phyloP scores from a whole-genome alignment of 257 asterid genomes.

The Cordia subcordata region DNA sequence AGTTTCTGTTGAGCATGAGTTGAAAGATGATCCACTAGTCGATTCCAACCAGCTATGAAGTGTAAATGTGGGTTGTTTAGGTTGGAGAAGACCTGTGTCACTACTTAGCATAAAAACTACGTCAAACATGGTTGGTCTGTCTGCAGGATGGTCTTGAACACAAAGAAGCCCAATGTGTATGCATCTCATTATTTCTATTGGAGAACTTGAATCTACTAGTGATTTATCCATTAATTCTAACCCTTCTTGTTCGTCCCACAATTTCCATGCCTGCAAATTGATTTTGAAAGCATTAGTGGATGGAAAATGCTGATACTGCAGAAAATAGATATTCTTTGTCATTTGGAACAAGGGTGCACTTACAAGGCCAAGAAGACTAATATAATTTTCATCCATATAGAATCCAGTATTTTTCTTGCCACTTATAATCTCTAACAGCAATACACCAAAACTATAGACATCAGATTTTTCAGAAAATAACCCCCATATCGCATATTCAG shows the following conservation, averaged over 20 bases:
- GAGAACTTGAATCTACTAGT: constrained; percentile 11
- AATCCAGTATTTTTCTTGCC: constrained; percentile 27
- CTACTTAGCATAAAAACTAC: constrained; percentile 31
- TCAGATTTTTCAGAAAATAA: constrained; percentile 33
- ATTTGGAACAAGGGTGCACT: too few species aligned
- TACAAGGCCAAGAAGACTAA: constrained; percentile 27
- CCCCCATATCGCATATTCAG: constrained; percentile 33
- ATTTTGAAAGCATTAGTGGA: background rate
- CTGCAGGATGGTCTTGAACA: constrained; percentile 45
- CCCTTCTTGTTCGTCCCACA: constrained; percentile 45
- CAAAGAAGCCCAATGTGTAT: constrained; percentile 51
- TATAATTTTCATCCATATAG: constrained; percentile 17
- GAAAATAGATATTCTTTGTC: too few species aligned
- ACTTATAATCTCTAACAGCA: constrained; percentile 29
- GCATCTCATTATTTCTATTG: constrained; percentile 37
- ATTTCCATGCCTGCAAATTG: constrained; percentile 55
- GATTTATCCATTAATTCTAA: constrained; percentile 36
- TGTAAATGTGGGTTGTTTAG: constrained; percentile 17
- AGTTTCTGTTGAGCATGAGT: too few species aligned
- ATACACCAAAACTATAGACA: constrained; percentile 35
- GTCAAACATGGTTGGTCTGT: constrained; percentile 43
- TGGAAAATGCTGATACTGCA: too few species aligned
- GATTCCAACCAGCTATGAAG: constrained; percentile 11
- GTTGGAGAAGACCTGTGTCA: constrained; percentile 18
- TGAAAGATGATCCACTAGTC: too few species aligned